phyloP scores from a whole-genome alignment of 768 basidiomycete genomes.

The Mycena alexandri region DNA sequence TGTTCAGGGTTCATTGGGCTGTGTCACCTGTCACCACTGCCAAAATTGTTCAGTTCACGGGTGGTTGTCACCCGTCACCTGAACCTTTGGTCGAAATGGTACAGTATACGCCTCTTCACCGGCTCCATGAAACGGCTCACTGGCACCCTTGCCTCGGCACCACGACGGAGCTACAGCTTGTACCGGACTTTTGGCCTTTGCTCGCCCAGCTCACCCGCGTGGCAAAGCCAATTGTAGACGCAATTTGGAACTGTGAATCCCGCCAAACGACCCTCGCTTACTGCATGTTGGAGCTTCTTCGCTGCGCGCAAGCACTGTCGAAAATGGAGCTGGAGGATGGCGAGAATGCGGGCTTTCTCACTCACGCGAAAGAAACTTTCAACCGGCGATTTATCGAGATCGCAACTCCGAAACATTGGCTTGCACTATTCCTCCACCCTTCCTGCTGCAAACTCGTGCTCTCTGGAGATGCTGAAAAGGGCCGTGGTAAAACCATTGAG shows the following conservation, averaged over 20 bases:
- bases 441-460: not conserved
- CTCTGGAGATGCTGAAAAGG: no score
- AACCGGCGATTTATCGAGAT: not conserved
- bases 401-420: not conserved
- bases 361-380: not conserved
- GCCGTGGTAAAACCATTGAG: no score
- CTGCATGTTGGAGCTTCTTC: conserved; percentile 51
- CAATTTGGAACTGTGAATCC: conserved; percentile 48
- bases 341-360: not conserved
- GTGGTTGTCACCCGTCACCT: no score
- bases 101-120: no score
- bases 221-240: conserved; percentile 49
- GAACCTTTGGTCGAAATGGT: no score
- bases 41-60: no score
- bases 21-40: no score
- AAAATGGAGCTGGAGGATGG: not conserved
- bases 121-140: no score
- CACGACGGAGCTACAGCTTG: no score
- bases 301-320: not conserved
- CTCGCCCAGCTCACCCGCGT: conserved; percentile 45
- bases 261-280: conserved; percentile 46
- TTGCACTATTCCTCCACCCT: not conserved
- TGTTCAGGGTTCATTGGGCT: no score
- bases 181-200: conserved; percentile 39
- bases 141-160: no score